Conservation (phyloP, 164 flowering plant species). For the Chimonanthus salicifolius region DNA sequence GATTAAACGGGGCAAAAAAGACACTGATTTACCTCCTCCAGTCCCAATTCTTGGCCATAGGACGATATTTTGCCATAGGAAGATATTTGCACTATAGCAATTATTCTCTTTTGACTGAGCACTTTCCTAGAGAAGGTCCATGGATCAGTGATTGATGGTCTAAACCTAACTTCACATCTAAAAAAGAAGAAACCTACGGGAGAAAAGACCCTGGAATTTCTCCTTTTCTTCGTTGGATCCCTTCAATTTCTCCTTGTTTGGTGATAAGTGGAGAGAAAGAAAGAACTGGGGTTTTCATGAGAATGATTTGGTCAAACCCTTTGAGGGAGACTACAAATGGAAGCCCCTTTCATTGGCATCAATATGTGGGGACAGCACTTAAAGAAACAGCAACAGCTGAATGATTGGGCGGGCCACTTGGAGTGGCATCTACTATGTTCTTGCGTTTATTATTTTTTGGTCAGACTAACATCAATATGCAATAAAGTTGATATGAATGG, state of each 20-base stretch:
- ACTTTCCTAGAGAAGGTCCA: no score
- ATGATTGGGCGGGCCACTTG: neutral
- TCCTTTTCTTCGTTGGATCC: neutral
- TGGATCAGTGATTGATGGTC: no score
- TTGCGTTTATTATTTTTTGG: neutral
- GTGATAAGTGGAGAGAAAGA: neutral
- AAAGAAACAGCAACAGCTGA: neutral
- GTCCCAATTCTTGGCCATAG: no score
- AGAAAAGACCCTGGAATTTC: neutral
- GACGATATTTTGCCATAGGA: no score
- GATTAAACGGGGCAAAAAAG: no score
- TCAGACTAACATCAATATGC: neutral
- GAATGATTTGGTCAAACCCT: constrained; percentile 2
- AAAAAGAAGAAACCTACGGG: no score
- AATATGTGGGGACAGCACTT: neutral
- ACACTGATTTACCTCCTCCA: no score
- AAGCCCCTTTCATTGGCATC: constrained; percentile 1
- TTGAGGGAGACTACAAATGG: neutral
- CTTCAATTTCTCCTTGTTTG: no score
- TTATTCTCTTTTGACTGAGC: no score
- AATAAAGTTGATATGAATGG: neutral
- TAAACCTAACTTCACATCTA: no score
- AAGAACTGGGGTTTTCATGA: neutral
- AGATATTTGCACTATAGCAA: no score
- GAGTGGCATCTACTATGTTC: neutral